Evolutionary conservation across 129 eudicot genomes (phyloP), one percentile per base, ranked within the genome.

Genomic region (Chrysanthemum makinoi): DNA sequence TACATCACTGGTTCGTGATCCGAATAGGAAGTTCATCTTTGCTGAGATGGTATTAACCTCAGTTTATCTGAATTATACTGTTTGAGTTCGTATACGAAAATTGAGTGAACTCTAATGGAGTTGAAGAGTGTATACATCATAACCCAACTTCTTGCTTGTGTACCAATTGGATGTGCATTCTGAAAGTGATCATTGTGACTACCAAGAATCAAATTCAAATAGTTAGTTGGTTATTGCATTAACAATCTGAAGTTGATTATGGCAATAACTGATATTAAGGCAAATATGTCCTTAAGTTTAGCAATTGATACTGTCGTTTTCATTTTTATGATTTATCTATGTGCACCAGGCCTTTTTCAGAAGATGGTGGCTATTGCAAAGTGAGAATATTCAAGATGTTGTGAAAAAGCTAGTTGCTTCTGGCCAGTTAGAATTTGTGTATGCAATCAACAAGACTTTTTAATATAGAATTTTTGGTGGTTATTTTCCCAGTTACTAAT

Each of bases 361-460:
- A 78, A 73, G 98, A 80, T 93, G 98, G 98, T 93, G 98, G 98
- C 72, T 58, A 62, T 67, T 62, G 75, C 98, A 93, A 77, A 90
- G 79, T 55, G 48, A 18, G 60, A 72, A 58, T 69, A 72, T 79
- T 18, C 89, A 85, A 75, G 76, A 74, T 68, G 80, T 17, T 80
- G 90, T 82, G 65, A 82, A 74, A 80, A 82, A 83, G 62, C 89
- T 93, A 20, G 98, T 93, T 56, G 77, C 87, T 58, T 73, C 83
- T 50, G 98, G 98, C 72, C 98, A 82, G 69, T 69, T 93, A 63
- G 98, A 93, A 83, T 93, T 93, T 30, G 84, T 93, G 96, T 92
- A 89, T 13, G 89, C 74, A 62, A 8, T 39, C 46, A 16, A 59
- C 67, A 16, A 70, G 12, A 14, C 10, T 64, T 67, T 20, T 57